Evolutionary conservation across 805 yeast genomes (phyloP).

Genomic region (Lipomyces orientalis): DNA sequence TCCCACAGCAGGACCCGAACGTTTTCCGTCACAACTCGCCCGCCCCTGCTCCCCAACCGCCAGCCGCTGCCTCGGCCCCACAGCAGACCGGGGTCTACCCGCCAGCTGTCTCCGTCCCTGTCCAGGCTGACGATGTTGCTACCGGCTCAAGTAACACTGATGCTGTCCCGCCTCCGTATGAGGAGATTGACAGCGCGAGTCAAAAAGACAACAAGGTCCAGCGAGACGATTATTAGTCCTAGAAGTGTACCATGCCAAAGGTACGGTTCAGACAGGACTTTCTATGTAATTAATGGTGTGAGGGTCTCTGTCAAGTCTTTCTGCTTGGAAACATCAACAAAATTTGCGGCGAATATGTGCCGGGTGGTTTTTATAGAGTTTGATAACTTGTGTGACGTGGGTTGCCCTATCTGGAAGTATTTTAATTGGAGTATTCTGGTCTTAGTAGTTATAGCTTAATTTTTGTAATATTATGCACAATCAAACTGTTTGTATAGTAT

Average conservation of each 20-base stretch:
- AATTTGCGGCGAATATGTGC: background rate
- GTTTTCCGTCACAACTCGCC: constrained; percentile 10
- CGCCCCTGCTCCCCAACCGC: constrained; percentile 17
- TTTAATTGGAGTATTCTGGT: constrained; percentile 8
- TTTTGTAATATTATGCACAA: background rate
- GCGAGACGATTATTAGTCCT: constrained; percentile 19
- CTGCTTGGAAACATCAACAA: no score
- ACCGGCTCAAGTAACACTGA: constrained; percentile 3
- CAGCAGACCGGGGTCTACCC: constrained; percentile 11
- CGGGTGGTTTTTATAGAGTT: background rate
- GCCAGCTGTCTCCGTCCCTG: constrained; percentile 8
- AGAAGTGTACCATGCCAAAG: background rate
- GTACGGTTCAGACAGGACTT: background rate
- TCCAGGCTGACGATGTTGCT: constrained; percentile 16
- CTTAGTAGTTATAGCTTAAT: background rate
- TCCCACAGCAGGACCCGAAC: constrained; percentile 26
- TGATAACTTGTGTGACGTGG: constrained; percentile 8
- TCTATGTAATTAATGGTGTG: no score
- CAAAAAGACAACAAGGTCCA: constrained; percentile 37
- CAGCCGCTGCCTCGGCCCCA: constrained; percentile 12
- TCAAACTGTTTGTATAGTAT: background rate
- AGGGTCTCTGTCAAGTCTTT: no score
- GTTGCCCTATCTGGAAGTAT: background rate
- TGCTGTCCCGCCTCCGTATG: constrained; percentile 35
- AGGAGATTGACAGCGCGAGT: constrained; percentile 25